phyloP scores from a whole-genome alignment of 2,329 filamentous ascomycete species.

The Ceratocystis harringtonii region DNA sequence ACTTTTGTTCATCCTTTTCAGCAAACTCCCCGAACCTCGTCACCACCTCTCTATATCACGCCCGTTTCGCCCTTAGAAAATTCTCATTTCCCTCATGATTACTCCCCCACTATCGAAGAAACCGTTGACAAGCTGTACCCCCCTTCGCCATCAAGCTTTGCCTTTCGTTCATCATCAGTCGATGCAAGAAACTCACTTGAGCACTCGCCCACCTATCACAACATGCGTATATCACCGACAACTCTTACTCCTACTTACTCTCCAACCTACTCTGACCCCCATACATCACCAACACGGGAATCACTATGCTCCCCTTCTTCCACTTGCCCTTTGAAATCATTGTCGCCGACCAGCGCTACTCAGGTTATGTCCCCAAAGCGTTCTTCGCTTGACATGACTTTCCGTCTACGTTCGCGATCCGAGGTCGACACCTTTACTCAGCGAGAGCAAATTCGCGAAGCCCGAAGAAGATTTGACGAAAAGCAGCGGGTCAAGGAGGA shows the following conservation, averaged over 20 bases:
- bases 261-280: conserved; percentile 31
- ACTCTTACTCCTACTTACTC: conserved; percentile 28
- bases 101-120: conserved; percentile 41
- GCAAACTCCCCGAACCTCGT: conserved; percentile 44
- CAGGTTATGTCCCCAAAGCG: conserved; percentile 39
- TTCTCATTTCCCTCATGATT: conserved; percentile 31
- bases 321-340: conserved; percentile 24
- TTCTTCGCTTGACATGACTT: conserved; percentile 41
- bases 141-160: conserved; percentile 6
- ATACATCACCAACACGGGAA: conserved; percentile 19
- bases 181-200: conserved; percentile 12
- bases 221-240: conserved; percentile 28
- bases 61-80: background rate
- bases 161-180: conserved; percentile 11
- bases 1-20: conserved; percentile 50
- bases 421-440: conserved; percentile 42
- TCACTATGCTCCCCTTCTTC: conserved; percentile 20
- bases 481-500: conserved; percentile 47
- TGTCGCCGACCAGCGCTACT: conserved; percentile 24
- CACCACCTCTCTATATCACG: conserved; percentile 32
- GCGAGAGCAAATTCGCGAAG: conserved; percentile 43
- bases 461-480: conserved; percentile 47
- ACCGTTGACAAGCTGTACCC: conserved; percentile 30
- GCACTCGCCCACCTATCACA: conserved; percentile 17
- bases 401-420: conserved; percentile 45